phyloP scores from a whole-genome alignment of 805 yeast species.

The Kazachstania bromeliacearum region DNA sequence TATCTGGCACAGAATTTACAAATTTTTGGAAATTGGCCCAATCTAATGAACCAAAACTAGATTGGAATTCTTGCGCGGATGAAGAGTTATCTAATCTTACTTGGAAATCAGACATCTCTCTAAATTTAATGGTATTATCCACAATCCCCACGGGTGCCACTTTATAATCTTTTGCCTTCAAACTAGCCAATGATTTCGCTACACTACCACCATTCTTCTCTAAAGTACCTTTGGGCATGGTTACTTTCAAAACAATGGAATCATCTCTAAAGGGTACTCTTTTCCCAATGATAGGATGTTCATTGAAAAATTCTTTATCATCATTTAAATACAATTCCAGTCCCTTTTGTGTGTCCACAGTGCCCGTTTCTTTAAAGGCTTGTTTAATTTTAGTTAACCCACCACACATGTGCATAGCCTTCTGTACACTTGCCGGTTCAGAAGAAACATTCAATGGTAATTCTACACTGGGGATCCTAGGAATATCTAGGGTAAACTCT shows the following conservation, averaged over 20 bases:
- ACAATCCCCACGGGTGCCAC: slow-evolving; percentile 59
- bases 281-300: slow-evolving; percentile 57
- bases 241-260: slow-evolving; percentile 48
- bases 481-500: slow-evolving; percentile 58
- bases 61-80: slow-evolving; percentile 33
- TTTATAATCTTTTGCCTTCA: slow-evolving; percentile 32
- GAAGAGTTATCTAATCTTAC: slow-evolving; percentile 48
- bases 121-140: slow-evolving; percentile 60
- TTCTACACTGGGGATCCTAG: slow-evolving; percentile 67
- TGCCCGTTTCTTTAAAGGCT: slow-evolving; percentile 25
- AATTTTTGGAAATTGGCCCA: slow-evolving; percentile 25
- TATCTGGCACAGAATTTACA: slow-evolving; percentile 29
- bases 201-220: slow-evolving; percentile 36
- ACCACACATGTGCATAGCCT: slow-evolving; percentile 63
- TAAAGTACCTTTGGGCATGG: slow-evolving; percentile 47
- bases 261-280: slow-evolving; percentile 39
- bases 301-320: slow-evolving; percentile 29
- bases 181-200: slow-evolving; percentile 32
- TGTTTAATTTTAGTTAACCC: slow-evolving; percentile 37
- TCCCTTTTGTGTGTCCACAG: slow-evolving; percentile 19
- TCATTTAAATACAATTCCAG: slow-evolving; percentile 28
- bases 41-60: slow-evolving; percentile 23
- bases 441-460: slow-evolving; percentile 57
- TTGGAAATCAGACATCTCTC: slow-evolving; percentile 87
- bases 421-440: slow-evolving; percentile 37